Base-by-base conservation (phyloP, 805 yeast species). In the Candida boidinii region DNA sequence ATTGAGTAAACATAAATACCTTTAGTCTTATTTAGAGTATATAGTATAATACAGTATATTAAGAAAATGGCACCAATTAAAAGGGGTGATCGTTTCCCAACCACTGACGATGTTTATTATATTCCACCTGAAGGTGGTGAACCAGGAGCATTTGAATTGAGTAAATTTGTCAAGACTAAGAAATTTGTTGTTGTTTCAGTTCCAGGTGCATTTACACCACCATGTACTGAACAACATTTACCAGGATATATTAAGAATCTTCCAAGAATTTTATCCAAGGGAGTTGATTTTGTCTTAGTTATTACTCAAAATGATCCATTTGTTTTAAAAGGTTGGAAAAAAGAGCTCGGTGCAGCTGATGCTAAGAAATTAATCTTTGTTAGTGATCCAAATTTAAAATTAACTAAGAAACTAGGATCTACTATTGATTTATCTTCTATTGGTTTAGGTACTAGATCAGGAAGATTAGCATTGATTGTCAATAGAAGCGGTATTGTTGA, bases 121-220 rank as follows among this genome's bases (percentile, higher is more conserved):
- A 41, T 39, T 16, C 62, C 68, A 26, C 45, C 50, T 36, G 35
- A 49, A 14, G 54, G 57, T 31, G 55, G 49, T n/a, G 52, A 45
- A 16, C 69, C 68, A 28, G 39, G 43, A 17, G 41, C 43, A 8
- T 54, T 56, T 28, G 59, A 65, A 35, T 51, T 64, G 31, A 49
- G 49, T 16, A 43, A 46, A 21, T 43, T 41, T 30, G 49, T 59
- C 23, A 44, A 53, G 39, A 54, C 56, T 31, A 73, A 75, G 63
- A 75, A 67, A 46, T 73, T 79, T 21, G 74, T 82, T 27, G 62
- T 83, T 45, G 84, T 85, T 21, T 68, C 81, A 38, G 87, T 83
- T 22, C 92, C 94, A 40, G 94, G 88, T 41, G 92, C 94, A 9
- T 84, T 82, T 67, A 82, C 94, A 18, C 94, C 90, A 36, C 75